Base-by-base conservation (phyloP, 2,329 filamentous ascomycete genomes). In the Byssoonygena ceratinophila region DNA sequence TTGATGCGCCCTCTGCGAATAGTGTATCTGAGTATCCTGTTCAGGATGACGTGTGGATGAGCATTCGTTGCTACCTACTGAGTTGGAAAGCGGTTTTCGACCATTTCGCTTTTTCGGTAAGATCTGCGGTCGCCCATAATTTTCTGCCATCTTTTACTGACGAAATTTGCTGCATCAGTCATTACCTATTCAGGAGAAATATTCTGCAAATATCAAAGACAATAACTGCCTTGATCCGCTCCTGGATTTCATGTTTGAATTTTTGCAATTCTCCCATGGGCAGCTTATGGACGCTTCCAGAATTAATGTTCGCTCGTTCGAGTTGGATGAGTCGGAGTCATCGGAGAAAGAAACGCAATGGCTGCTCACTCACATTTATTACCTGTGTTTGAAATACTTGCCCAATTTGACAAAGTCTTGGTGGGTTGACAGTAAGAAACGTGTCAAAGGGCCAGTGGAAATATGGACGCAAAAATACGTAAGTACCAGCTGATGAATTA, bases 61-160 rank as follows among this genome's bases (percentile, higher is more conserved):
- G 78, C 0, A 74, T 95, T 45, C 81, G 88, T 49, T 81, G 83
- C 8, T 98, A 96, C 62, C 75, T 98, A 2, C 74, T 95, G 25
- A 85, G 87, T 9, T 98, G 92, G 92, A 80, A 87, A 57, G 75
- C 97, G 1, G 77, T 96, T 0, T 97, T 94, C 63, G 88, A 94
- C 60, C 84, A 91, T 41, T 94, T 91, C 63, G 74, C 76, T 16
- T 80, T 82, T 18, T 82, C 89, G 11, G 75, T 77, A 71, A 61
- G 69, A 18, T 32, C 9, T 11, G 22, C 18, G 22, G 4, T 34
- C 7, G 18, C 16, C 37, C n/a, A n/a, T 23, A 16, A n/a, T 31
- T n/a, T 27, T 22, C 6, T 9, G 39, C 11, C 39, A 14, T 4
- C 5, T 16, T 29, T 27, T 44, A 29, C 46, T 36, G 36, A 45